Evolutionary conservation across 768 basidiomycete species (phyloP), one percentile per base, ranked within the genome.

Genomic region (Hericium rajendrae): DNA sequence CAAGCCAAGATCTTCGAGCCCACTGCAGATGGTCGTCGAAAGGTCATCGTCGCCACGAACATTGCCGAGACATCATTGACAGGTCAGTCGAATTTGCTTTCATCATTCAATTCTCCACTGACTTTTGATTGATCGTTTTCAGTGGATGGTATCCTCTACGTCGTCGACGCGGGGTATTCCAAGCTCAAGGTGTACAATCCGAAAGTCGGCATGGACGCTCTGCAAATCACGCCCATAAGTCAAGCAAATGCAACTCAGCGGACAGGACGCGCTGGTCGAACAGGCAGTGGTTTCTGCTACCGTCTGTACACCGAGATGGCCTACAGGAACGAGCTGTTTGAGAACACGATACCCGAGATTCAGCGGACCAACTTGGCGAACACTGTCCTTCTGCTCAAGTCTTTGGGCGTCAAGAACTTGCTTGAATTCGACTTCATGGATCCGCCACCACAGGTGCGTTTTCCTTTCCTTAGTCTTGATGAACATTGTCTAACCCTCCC

Each of bases 351-450:
- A 62, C 97, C 97, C 2, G 97, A 99, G 73, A 99, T 99, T 55
- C 97, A 99, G 70, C 78, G 97, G 49, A 99, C 97, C 10, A 98
- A 99, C 71, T 72, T 99, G 56, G 94, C 97, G 18, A 98, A 99
- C 66, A 99, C 95, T 0, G 97, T 98, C 0, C 72, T 98, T 20
- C 72, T 98, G 39, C 78, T 99, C 58, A 99, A 98, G 69, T 94
- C 94, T 3, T 77, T 99, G 5, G 95, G 97, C 10, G 97, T 99
- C 43, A 97, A 97, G 76, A 93, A 98, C 68, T 72, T 97, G 43
- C 79, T 99, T 20, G 95, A 99, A 71, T 99, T 98, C 67, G 95
- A 98, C 72, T 99, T 99, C 68, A 98, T 99, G 97, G 97, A 99
- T 69, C 97, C 97, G n/a, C 97, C 97, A 20, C 97, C 97, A n/a